These are phyloP conservation scores for Nicotiana benthamiana DNA, from an alignment of 257 asterid genomes.

Conservation along the genomic window DNA sequence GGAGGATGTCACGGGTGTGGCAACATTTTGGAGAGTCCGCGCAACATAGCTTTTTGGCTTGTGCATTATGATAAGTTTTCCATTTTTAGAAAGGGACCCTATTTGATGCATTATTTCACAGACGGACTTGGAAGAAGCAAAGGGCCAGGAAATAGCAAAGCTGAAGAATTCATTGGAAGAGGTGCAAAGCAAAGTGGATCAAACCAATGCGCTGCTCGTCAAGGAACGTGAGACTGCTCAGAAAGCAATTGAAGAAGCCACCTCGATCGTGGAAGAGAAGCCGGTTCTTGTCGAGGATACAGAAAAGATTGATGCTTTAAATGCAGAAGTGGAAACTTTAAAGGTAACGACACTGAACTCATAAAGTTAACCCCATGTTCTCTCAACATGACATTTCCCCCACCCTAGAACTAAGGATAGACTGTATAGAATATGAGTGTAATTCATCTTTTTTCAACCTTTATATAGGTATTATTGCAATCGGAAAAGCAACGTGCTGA, in stretches of 20 bases:
- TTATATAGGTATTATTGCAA: conserved; percentile 45
- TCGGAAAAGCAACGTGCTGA: conserved; percentile 77
- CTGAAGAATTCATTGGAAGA: conserved; percentile 70
- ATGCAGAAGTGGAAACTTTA: conserved; percentile 57
- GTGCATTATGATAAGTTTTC: neutral
- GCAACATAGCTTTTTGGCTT: neutral
- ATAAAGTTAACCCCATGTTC: neutral
- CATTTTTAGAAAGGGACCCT: neutral
- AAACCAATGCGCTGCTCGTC: conserved; percentile 51
- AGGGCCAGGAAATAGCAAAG: conserved; percentile 61
- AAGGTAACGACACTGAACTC: conserved; percentile 43
- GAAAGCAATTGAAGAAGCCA: conserved; percentile 83
- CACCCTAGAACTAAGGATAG: neutral
- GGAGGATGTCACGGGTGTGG: too few species aligned
- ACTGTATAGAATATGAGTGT: neutral
- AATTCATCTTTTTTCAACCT: neutral
- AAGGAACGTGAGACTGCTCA: conserved; percentile 87
- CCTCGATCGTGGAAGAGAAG: conserved; percentile 59
- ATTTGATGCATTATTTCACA: conserved; percentile 20
- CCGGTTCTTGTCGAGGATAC: conserved; percentile 83
- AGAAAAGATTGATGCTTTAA: conserved; percentile 69
- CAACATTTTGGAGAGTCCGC: too few species aligned
- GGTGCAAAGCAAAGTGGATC: conserved; percentile 70
- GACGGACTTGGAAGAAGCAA: conserved; percentile 90
- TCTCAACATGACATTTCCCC: neutral